phyloP scores from a whole-genome alignment of 495 filamentous ascomycete species.

The Hypoxylon crocopeplum region DNA sequence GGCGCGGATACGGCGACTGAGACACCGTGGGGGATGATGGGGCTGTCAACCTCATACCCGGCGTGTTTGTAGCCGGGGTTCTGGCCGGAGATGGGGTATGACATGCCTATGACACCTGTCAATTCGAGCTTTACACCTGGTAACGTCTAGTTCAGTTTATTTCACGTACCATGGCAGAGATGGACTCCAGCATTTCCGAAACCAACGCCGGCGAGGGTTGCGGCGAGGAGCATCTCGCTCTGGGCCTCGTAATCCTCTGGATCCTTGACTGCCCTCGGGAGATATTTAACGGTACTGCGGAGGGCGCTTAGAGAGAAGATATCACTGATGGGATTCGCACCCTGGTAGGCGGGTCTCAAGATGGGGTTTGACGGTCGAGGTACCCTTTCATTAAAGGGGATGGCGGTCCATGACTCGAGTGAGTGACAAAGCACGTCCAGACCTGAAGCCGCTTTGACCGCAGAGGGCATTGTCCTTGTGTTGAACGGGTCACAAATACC shows the following conservation, averaged over 20 bases:
- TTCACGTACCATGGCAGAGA: conserved; percentile 77
- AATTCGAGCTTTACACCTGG: background rate
- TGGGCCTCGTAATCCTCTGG: conserved; percentile 92
- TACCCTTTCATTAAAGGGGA: conserved; percentile 83
- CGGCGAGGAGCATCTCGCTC: conserved; percentile 91
- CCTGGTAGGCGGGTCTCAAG: conserved; percentile 91
- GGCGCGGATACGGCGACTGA: conserved; percentile 94
- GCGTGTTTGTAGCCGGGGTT: conserved; percentile 88
- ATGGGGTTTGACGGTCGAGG: conserved; percentile 91
- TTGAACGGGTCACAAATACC: conserved; percentile 97
- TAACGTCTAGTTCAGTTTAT: background rate
- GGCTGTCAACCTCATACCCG: conserved; percentile 75
- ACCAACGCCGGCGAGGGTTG: conserved; percentile 91
- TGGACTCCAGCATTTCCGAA: conserved; percentile 98
- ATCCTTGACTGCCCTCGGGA: conserved; percentile 83
- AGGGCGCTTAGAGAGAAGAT: conserved; percentile 91
- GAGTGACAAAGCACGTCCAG: conserved; percentile 94
- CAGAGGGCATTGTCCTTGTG: conserved; percentile 91
- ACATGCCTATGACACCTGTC: conserved; percentile 67
- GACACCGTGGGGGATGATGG: conserved; percentile 95
- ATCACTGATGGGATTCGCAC: conserved; percentile 95
- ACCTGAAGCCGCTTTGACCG: conserved; percentile 86
- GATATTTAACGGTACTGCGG: conserved; percentile 81
- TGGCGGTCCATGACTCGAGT: conserved; percentile 95
- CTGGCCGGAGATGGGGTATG: conserved; percentile 91